Conservation (phyloP, 164 flowering plant species). For the Magnolia changhungtana region DNA sequence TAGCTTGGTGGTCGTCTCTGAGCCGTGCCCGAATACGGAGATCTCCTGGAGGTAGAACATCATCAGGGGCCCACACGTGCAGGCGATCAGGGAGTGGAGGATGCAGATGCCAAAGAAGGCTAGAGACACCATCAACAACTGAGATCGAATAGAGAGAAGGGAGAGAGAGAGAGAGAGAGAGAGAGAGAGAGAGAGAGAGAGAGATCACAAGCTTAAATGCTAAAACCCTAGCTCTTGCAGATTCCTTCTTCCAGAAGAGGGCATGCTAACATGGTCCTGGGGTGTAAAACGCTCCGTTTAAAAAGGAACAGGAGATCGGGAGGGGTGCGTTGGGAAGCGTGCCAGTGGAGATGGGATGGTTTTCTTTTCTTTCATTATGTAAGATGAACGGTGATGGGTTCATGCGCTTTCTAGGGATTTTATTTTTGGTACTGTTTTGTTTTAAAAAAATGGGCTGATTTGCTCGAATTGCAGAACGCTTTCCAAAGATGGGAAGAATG, state of each 20-base stretch:
- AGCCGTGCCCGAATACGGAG: conserved; percentile 50
- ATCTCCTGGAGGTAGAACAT: conserved; percentile 67
- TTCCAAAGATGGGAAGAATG: neutral
- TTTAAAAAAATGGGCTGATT: neutral
- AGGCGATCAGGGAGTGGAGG: conserved; percentile 61
- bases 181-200: neutral
- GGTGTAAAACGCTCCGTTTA: neutral
- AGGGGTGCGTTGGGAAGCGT: neutral
- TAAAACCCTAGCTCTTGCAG: neutral
- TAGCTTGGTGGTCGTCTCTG: conserved; percentile 60
- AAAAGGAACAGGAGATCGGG: neutral
- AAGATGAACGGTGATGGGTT: neutral
- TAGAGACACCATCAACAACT: conserved; percentile 2
- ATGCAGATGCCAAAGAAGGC: conserved; percentile 58
- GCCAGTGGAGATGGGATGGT: neutral
- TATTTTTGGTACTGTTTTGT: neutral
- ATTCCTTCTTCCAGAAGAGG: neutral
- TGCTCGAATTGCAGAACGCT: neutral
- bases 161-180: no score
- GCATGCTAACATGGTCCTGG: neutral
- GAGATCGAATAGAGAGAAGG: neutral
- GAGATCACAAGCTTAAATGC: neutral
- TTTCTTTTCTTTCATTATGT: neutral
- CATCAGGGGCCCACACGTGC: conserved; percentile 61
- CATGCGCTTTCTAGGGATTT: neutral